Base-by-base conservation (phyloP, 805 yeast species). In the Phaffomyces antillensis region DNA sequence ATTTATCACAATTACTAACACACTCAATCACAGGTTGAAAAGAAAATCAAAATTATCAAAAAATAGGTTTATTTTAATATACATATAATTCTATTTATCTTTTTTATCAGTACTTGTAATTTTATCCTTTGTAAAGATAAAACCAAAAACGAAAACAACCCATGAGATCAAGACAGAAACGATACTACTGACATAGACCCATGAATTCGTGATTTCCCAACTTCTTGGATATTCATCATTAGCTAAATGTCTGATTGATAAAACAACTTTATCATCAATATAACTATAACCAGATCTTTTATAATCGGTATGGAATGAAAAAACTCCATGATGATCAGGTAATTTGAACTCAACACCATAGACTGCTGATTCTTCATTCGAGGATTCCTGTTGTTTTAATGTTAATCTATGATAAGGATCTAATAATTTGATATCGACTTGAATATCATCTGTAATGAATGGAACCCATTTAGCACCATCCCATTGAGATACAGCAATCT, bases 241-340 rank as follows among this genome's bases (percentile, higher is more conserved):
- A 48, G 98, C 97, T 58, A 86, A 75, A 64, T 93, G 98, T 64
- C 98, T 81, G 39, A 93, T 81, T 2, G 98, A 81, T 43, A 88
- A 87, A 17, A 84, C 80, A 44, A 74, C 73, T 49, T 76, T 73
- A 55, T 83, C 86, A 25, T 71, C 71, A 43, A 91, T 61, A 63
- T 72, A 89, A 23, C 86, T 72, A 55, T 73, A 72, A 7, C 98
- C 98, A 13, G 77, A 45, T 60, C 96, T 80, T 62, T 76, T 76
- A 70, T 90, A 90, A 56, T 85, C 83, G 39, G 85, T 72, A 49
- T 74, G 73, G 62, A 86, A 89, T 2, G 96, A 86, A 68, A 89
- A 93, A 76, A 93, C 85, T 46, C 99, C 99, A 65, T 93, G 96
- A 59, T 89, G 96, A 64, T 91, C 97, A 20, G 99, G 99, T 34